Percentiles rank a stretch among this genome's conserved stretches.
Evolutionary conservation across 129 eudicot genomes (phyloP).

Genomic region (Logfia minima): DNA sequence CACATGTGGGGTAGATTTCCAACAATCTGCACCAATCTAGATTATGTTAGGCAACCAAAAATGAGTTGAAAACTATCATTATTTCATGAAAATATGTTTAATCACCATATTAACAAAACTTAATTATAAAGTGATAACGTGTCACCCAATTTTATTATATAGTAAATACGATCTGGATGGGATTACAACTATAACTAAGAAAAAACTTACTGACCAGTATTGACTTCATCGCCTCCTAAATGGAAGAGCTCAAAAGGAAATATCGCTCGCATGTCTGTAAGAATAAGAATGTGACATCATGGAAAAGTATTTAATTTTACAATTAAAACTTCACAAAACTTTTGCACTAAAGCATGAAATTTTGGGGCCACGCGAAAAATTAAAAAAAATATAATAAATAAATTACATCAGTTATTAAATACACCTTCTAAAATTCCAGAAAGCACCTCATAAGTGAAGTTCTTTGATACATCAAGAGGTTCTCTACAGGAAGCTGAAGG

Average conservation of each 20-base stretch:
- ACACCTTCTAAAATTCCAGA: slow-evolving; percentile 79
- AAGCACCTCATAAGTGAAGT: slow-evolving; percentile 85
- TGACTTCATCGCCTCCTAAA: slow-evolving; percentile 96
- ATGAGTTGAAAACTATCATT: neutral
- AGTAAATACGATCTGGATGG: neutral
- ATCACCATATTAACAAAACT: neutral
- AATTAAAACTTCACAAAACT: neutral
- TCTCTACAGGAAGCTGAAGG: slow-evolving; percentile 88
- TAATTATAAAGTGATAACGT: neutral
- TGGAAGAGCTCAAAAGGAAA: slow-evolving; percentile 96
- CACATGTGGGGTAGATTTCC: slow-evolving; percentile 81
- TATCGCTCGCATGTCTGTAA: slow-evolving; percentile 74
- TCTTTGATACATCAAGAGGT: slow-evolving; percentile 89
- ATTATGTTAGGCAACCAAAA: slow-evolving; percentile 19
- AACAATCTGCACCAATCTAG: slow-evolving; percentile 73
- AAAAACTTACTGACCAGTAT: slow-evolving; percentile 59
- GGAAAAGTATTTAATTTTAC: neutral
- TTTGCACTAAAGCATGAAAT: neutral
- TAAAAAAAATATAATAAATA: neutral
- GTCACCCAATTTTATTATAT: neutral
- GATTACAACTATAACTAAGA: neutral
- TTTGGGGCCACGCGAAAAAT: neutral
- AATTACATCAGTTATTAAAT: neutral
- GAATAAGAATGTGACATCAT: slow-evolving; percentile 5
- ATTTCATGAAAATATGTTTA: neutral